phyloP scores from a whole-genome alignment of 768 basidiomycete genomes.

The Terana coerulea region DNA sequence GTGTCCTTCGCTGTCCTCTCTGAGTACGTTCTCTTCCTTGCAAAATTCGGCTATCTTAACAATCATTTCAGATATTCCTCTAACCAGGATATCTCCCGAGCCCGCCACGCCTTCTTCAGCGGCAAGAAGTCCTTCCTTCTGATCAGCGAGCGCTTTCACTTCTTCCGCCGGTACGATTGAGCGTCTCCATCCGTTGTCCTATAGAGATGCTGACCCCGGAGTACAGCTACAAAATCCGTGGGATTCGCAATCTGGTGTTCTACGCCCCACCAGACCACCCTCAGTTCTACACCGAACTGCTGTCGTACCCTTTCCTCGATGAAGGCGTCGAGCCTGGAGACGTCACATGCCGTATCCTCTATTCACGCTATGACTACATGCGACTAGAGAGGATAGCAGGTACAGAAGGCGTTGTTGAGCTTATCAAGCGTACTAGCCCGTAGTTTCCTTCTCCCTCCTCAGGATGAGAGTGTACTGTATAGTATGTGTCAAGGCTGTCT shows the following conservation, averaged over 20 bases:
- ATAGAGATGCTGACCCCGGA: not conserved
- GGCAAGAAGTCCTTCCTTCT: constrained; percentile 85
- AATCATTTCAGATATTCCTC: constrained; percentile 68
- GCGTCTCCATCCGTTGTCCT: not conserved
- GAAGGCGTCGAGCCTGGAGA: constrained; percentile 84
- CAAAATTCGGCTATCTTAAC: not conserved
- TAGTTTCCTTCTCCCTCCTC: too few species aligned
- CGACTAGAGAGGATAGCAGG: constrained; percentile 82
- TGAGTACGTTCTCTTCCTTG: constrained; percentile 52
- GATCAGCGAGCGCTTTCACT: constrained; percentile 97
- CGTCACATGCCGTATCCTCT: constrained; percentile 76
- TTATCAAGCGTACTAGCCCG: constrained; percentile 21
- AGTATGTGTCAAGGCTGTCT: too few species aligned
- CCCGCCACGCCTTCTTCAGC: constrained; percentile 88
- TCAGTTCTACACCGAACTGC: constrained; percentile 86
- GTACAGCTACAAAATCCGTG: constrained; percentile 84
- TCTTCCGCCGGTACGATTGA: constrained; percentile 71
- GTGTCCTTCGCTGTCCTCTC: constrained; percentile 82
- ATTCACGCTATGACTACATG: constrained; percentile 88
- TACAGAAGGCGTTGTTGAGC: constrained; percentile 29
- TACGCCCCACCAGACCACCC: constrained; percentile 90
- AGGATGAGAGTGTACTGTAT: too few species aligned
- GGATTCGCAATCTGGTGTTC: constrained; percentile 89
- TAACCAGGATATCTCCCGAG: constrained; percentile 91
- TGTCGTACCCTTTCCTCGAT: constrained; percentile 89